These are phyloP conservation scores for Antitrichia curtipendula DNA, from an alignment of 225 moss, liverwort and hornwort species.

Conservation along the genomic window DNA sequence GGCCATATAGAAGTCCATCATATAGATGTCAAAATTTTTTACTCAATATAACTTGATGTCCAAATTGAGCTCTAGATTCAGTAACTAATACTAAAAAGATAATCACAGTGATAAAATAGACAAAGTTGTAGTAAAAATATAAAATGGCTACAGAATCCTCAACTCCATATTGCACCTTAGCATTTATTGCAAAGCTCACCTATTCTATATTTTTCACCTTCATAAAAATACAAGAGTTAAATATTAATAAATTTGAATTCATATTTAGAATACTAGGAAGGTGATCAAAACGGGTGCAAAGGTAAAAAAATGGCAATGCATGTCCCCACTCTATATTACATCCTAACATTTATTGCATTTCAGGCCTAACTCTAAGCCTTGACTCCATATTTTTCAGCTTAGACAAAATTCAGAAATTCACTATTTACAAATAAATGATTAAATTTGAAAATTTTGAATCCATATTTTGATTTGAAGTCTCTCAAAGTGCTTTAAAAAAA, in stretches of 20 bases:
- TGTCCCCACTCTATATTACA: too few species aligned
- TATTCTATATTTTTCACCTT: not conserved
- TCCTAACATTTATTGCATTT: not conserved
- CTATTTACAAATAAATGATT: not conserved
- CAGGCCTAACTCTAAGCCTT: not conserved
- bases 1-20: accelerated
- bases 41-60: not conserved
- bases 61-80: not conserved
- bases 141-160: not conserved
- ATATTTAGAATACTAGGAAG: not conserved
- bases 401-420: not conserved
- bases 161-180: not conserved
- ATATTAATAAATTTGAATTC: not conserved
- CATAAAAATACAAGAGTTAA: not conserved
- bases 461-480: not conserved
- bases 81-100: not conserved
- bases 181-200: accelerated
- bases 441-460: not conserved
- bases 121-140: not conserved
- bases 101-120: not conserved
- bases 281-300: not conserved
- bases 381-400: not conserved
- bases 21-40: not conserved
- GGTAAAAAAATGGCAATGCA: not conserved
- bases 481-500: not conserved